These are phyloP conservation scores for Marchantia paleacea DNA, from an alignment of 225 moss, liverwort and hornwort genomes.

Conservation along the genomic window DNA sequence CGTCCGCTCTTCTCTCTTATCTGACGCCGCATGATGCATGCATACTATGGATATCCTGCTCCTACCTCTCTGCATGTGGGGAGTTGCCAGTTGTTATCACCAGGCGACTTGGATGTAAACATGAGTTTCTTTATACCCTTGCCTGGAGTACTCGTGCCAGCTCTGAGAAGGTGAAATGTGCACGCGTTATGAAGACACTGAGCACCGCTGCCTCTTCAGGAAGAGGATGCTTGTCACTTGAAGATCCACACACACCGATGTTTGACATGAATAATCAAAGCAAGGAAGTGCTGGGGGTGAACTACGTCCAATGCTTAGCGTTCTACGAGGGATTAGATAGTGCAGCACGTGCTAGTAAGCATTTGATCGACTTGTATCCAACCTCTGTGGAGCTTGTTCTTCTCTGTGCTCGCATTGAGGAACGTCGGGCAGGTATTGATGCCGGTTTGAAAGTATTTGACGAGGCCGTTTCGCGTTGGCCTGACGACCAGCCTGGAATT, in stretches of 20 bases:
- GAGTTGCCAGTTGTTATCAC: slow-evolving; percentile 52
- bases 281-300: slow-evolving; percentile 54
- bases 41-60: slow-evolving; percentile 64
- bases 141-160: slow-evolving; percentile 54
- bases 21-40: slow-evolving; percentile 62
- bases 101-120: slow-evolving; percentile 56
- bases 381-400: slow-evolving; percentile 58
- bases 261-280: slow-evolving; percentile 2
- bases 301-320: slow-evolving; percentile 60
- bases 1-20: slow-evolving; percentile 43
- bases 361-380: slow-evolving; percentile 47
- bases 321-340: slow-evolving; percentile 53
- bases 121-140: slow-evolving; percentile 58
- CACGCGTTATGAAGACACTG: slow-evolving; percentile 45
- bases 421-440: slow-evolving; percentile 31
- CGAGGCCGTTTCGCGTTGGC: slow-evolving; percentile 48
- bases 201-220: slow-evolving; percentile 36
- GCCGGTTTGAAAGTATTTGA: slow-evolving; percentile 56
- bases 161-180: slow-evolving; percentile 38
- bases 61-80: slow-evolving; percentile 59
- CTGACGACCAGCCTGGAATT: slow-evolving; percentile 33
- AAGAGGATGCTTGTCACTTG: slow-evolving; percentile 42
- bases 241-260: neutral
- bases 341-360: slow-evolving; percentile 43
- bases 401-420: slow-evolving; percentile 48